Percentiles rank a stretch among this genome's conserved stretches.
These are phyloP conservation scores for Umbelopsis sp. DNA, from an alignment of 192 early-diverging fungal species.

Conservation along the genomic window DNA sequence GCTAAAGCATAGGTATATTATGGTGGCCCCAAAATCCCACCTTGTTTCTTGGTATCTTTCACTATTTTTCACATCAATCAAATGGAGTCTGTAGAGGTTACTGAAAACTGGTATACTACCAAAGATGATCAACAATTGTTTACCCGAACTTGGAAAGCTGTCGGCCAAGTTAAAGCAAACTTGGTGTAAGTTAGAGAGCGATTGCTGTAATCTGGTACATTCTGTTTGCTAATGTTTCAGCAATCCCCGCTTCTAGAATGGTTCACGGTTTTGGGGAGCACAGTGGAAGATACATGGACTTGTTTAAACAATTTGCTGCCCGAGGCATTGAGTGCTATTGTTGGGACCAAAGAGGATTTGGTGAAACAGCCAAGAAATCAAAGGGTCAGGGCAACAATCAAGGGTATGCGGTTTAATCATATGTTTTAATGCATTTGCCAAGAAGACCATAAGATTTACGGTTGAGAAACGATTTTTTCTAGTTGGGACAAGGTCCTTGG, in stretches of 20 bases:
- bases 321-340: constrained; percentile 58
- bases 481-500: constrained; percentile 46
- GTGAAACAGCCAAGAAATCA: constrained; percentile 59
- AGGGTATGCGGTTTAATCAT: constrained; percentile 35
- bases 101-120: constrained; percentile 49
- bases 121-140: constrained; percentile 47
- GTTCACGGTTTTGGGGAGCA: constrained; percentile 65
- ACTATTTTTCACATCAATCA: not conserved
- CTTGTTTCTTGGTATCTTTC: not conserved
- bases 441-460: not conserved
- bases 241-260: constrained; percentile 30
- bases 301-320: constrained; percentile 57
- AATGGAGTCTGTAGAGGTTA: constrained; percentile 23
- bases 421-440: not conserved
- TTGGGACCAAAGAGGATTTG: constrained; percentile 72
- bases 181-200: constrained; percentile 21
- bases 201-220: constrained; percentile 3
- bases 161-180: constrained; percentile 2
- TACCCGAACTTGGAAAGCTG: constrained; percentile 53
- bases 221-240: not conserved
- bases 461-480: not conserved
- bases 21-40: not conserved
- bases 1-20: not conserved
- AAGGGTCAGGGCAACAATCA: constrained; percentile 49
- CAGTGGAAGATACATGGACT: constrained; percentile 54